Percentiles rank a stretch among this genome's conserved stretches.
These are phyloP conservation scores for Rhodotorula sp. DNA, from an alignment of 1,284 basidiomycete genomes.

Conservation along the genomic window DNA sequence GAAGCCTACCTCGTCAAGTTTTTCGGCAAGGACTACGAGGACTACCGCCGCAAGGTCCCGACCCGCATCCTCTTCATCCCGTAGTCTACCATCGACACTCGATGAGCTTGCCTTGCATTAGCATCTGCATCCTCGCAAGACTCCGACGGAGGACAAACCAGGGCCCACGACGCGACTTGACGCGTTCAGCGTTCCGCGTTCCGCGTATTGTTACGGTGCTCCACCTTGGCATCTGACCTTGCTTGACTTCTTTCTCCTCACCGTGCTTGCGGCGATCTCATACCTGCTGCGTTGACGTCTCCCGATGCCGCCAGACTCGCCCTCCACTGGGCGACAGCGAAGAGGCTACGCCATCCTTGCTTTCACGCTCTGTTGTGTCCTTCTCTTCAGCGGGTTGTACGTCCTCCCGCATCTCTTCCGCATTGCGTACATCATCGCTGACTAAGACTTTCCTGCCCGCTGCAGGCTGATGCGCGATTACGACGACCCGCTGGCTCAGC, in stretches of 20 bases:
- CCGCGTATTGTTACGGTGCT: not conserved
- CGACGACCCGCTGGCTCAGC: not conserved
- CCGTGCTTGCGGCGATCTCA: too few species aligned
- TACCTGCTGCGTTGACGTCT: not conserved
- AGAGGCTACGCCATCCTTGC: not conserved
- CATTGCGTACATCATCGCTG: too few species aligned
- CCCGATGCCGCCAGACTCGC: not conserved
- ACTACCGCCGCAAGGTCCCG: slow-evolving; percentile 66
- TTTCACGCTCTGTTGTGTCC: not conserved
- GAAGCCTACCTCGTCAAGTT: slow-evolving; percentile 70
- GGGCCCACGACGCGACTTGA: not conserved
- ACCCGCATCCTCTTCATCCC: slow-evolving; percentile 69
- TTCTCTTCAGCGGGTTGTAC: not conserved
- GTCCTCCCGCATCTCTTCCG: not conserved
- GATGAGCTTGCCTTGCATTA: not conserved
- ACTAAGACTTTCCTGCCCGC: too few species aligned
- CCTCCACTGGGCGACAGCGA: not conserved
- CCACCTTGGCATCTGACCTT: not conserved
- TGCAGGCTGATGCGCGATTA: not conserved
- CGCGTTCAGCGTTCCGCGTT: not conserved
- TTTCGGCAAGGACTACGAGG: slow-evolving; percentile 74
- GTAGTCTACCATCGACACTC: not conserved
- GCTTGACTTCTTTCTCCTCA: not conserved
- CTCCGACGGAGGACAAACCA: not conserved
- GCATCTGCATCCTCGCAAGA: not conserved